Evolutionary conservation across 2,329 filamentous ascomycete genomes (phyloP).

Genomic region (Dactylellina haptotyla): DNA sequence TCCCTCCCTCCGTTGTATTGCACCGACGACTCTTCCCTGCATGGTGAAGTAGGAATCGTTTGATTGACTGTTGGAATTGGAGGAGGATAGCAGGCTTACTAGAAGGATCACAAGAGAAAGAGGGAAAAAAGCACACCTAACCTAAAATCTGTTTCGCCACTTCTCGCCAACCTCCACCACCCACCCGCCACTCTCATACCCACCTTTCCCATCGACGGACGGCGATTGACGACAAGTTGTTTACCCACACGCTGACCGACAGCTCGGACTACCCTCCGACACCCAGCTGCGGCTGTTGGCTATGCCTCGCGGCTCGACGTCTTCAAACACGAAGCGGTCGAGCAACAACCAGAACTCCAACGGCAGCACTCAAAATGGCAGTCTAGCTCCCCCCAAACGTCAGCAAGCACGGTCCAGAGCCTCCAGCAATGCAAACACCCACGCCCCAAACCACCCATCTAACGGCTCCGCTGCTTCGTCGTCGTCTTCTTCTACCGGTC

Average conservation of each 20-base stretch:
- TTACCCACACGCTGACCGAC: conserved; percentile 11
- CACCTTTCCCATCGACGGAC: conserved; percentile 23
- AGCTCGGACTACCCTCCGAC: conserved; percentile 31
- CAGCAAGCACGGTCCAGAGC: conserved; percentile 56
- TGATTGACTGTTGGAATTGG: conserved; percentile 41
- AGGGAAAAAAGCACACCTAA: background rate
- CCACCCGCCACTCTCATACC: too few species aligned
- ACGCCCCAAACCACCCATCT: conserved; percentile 29
- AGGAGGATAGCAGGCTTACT: conserved; percentile 39
- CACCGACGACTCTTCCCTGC: conserved; percentile 1
- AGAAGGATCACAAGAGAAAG: too few species aligned
- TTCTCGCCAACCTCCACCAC: background rate
- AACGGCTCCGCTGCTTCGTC: conserved; percentile 35
- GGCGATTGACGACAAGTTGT: conserved; percentile 11
- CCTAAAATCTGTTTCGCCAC: background rate
- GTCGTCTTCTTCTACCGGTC: conserved; percentile 51
- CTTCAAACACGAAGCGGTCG: conserved; percentile 57
- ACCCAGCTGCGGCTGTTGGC: conserved; percentile 48
- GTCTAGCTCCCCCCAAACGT: conserved; percentile 56
- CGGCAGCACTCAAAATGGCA: conserved; percentile 51
- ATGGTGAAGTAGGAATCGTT: conserved; percentile 29
- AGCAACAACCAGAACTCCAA: conserved; percentile 55
- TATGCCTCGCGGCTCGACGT: conserved; percentile 56
- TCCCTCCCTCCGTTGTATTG: background rate
- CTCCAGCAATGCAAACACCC: conserved; percentile 55